These are phyloP conservation scores for Suillus spraguei DNA, from an alignment of 768 basidiomycete species.

Conservation along the genomic window DNA sequence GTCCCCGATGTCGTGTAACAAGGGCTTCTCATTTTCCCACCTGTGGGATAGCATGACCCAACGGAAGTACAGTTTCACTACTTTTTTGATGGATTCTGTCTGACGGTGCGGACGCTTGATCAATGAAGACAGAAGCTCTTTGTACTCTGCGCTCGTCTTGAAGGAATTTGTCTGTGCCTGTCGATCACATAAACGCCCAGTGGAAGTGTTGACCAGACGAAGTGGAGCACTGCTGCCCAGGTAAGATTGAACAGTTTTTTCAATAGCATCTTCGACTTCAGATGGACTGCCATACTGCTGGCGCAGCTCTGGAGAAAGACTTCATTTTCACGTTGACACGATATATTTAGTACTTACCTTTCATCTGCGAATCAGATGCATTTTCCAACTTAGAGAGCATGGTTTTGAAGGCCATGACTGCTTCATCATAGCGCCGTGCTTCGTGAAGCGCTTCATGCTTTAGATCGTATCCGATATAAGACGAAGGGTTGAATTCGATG, in stretches of 20 bases:
- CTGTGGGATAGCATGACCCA: constrained; percentile 11
- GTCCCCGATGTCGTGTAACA: constrained; percentile 2
- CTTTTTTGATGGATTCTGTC: constrained; percentile 3
- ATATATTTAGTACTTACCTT: neutral
- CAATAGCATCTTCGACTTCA: neutral
- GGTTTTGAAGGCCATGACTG: neutral
- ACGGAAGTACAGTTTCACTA: constrained; percentile 1
- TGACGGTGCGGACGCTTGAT: neutral
- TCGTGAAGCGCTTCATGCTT: neutral
- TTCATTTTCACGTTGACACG: neutral
- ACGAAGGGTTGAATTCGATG: neutral
- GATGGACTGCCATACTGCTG: neutral
- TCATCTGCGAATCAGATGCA: neutral
- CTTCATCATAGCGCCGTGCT: constrained; percentile 1
- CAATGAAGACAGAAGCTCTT: neutral
- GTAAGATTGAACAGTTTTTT: neutral
- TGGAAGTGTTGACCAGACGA: constrained; percentile 6
- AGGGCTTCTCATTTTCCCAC: constrained; percentile 6
- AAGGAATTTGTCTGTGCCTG: neutral
- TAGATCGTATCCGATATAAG: neutral
- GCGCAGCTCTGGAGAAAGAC: neutral
- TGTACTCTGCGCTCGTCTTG: neutral
- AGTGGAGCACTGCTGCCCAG: neutral
- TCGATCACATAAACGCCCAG: constrained; percentile 5
- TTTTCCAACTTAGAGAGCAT: neutral